These are phyloP conservation scores for Phyllosticta ampelicida DNA, from an alignment of 2,329 filamentous ascomycete genomes.

Conservation along the genomic window DNA sequence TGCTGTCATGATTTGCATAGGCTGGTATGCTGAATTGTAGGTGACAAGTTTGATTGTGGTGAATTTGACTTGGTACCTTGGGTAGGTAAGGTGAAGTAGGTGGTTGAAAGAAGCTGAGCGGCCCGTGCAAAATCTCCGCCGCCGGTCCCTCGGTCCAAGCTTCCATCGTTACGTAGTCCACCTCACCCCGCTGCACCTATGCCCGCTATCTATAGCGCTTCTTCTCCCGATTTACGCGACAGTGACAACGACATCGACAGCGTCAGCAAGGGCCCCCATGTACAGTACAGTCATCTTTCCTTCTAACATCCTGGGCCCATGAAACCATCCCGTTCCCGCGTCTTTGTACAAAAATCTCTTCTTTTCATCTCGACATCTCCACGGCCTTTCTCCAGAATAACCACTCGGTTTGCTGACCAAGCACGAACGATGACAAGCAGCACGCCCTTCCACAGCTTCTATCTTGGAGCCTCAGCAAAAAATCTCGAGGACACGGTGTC, in stretches of 20 bases:
- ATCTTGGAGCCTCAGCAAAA: not conserved
- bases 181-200: too few relatives aligned
- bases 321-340: not conserved
- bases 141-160: not conserved
- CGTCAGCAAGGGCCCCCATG: not conserved
- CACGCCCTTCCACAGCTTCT: not conserved
- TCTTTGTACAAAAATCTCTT: not conserved
- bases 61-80: too few relatives aligned
- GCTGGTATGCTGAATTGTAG: not conserved
- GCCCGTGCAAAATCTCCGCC: not conserved
- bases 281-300: not conserved
- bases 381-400: not conserved
- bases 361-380: not conserved
- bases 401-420: not conserved
- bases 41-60: not conserved
- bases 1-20: not conserved
- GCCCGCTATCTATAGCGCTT: not conserved
- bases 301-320: not conserved
- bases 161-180: too few relatives aligned
- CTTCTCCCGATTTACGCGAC: too few relatives aligned
- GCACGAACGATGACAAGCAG: not conserved
- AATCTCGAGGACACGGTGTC: not conserved
- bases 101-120: not conserved
- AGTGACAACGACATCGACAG: not conserved
- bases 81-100: too few relatives aligned